Base-by-base conservation (phyloP, 208 protist genomes). In the Wallacemonas sp. region DNA sequence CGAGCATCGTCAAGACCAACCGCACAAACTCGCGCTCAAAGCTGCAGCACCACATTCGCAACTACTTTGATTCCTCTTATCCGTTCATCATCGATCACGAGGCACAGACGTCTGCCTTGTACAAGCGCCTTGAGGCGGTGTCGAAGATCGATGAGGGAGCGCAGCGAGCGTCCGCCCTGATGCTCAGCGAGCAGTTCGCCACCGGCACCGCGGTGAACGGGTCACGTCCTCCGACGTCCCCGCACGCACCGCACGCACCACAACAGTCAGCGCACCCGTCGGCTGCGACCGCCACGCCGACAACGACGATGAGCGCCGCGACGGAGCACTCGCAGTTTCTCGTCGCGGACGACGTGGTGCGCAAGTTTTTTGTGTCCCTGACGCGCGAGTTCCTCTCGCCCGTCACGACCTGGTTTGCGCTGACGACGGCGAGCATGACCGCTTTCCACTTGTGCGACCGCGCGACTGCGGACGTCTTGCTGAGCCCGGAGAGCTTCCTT, bases 341-440 rank as follows among this genome's bases (percentile, higher is more conserved):
- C 48, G 80, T 96, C 24, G 87, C 83, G 11, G 87, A 96, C 67
- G 85, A 92, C 58, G 83, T 92, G 21, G 68, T 92, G 39, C 80
- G 83, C 30, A 89, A 88, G 64, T 96, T 92, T 73, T 96, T 96
- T 65, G 72, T 64, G n/a, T 91, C 87, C 41, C 77, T 96, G 32
- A 96, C 90, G 5, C 74, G 58, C 27, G 87, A 96, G 73, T 96
- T 96, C 70, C 74, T 96, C 24, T 78, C 73, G 12, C 90, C 90
- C 11, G 70, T 96, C 6, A 76, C 70, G 32, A 52, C 70, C 12
- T 95, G 86, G 85, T 95, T 88, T 68, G 56, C 76, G 32, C 29
- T 17, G 26, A 72, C 84, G 19, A 81, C 74, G 4, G 65, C 39
- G 1, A 26, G 54, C 17, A 66, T 85, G 44, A 82, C 63, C 11